phyloP scores from a whole-genome alignment of 352 stramenopile species.

The Phytophthora cactorum region DNA sequence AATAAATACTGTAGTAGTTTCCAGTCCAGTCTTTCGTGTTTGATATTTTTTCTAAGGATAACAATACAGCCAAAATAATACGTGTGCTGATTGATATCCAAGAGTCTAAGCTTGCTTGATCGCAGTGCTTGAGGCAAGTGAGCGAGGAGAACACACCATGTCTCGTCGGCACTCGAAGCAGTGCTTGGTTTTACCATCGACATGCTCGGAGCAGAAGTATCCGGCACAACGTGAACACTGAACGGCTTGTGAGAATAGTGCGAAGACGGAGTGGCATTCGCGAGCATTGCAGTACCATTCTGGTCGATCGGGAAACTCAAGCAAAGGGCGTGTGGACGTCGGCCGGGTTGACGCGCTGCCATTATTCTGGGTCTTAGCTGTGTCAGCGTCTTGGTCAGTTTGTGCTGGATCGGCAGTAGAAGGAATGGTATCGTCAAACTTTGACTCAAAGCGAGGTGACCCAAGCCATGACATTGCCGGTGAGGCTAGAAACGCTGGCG shows the following conservation, averaged over 20 bases:
- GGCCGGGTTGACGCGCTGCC: neutral
- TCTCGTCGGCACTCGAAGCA: slow-evolving; percentile 44
- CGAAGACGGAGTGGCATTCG: slow-evolving; percentile 69
- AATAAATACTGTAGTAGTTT: slow-evolving; percentile 26
- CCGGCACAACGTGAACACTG: slow-evolving; percentile 58
- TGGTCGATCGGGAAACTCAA: slow-evolving; percentile 67
- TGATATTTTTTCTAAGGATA: neutral
- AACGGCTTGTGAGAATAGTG: slow-evolving; percentile 62
- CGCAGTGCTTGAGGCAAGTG: slow-evolving; percentile 8
- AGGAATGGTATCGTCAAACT: slow-evolving; percentile 25
- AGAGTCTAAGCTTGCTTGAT: slow-evolving; percentile 15
- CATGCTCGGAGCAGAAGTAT: slow-evolving; percentile 66
- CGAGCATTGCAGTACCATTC: slow-evolving; percentile 78
- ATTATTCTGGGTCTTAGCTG: slow-evolving; percentile 7
- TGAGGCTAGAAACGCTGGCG: slow-evolving; percentile 35
- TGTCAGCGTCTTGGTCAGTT: slow-evolving; percentile 16
- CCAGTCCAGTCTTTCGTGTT: slow-evolving; percentile 3
- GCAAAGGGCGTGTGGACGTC: slow-evolving; percentile 15
- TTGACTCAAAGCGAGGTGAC: slow-evolving; percentile 22
- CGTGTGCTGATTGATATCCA: too few relatives aligned
- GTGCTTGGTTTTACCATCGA: slow-evolving; percentile 43
- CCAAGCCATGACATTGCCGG: slow-evolving; percentile 37
- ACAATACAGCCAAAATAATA: neutral
- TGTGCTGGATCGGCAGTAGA: slow-evolving; percentile 8
- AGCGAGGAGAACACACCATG: slow-evolving; percentile 16